These are phyloP conservation scores for Prorocentrum cordatum DNA, from an alignment of 169 alveolate species.

Conservation along the genomic window DNA sequence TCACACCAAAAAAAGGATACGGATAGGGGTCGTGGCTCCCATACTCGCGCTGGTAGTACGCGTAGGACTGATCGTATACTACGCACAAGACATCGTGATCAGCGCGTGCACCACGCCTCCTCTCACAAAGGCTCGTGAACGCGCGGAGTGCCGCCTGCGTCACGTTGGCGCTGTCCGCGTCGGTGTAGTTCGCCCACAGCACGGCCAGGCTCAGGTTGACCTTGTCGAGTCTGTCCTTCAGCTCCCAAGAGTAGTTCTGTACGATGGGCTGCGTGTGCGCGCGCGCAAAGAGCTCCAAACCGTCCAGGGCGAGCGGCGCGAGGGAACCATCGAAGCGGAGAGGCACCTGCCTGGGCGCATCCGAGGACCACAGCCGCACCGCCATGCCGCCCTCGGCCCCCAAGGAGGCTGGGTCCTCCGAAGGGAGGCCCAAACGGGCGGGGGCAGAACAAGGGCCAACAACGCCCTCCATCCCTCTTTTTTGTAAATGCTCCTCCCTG, in stretches of 20 bases:
- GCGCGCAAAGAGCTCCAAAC: constrained; percentile 34
- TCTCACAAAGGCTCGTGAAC: neutral
- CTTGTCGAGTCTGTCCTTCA: too few species aligned
- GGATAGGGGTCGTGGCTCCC: constrained; percentile 62
- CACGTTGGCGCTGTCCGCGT: neutral
- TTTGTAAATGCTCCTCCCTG: too few species aligned
- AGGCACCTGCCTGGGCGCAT: too few species aligned
- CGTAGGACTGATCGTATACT: constrained; percentile 13
- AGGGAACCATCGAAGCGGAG: too few species aligned
- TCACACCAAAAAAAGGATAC: constrained; percentile 44
- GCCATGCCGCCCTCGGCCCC: too few species aligned
- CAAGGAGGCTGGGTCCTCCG: too few species aligned
- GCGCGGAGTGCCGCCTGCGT: neutral
- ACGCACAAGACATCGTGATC: constrained; percentile 4
- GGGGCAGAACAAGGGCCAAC: too few species aligned
- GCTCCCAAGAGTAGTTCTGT: constrained; percentile 62
- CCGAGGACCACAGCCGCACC: too few species aligned
- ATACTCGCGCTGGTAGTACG: constrained; percentile 63
- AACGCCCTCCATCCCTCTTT: too few species aligned
- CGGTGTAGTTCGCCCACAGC: constrained; percentile 38
- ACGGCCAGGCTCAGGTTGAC: constrained; percentile 35
- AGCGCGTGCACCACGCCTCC: constrained; percentile 25
- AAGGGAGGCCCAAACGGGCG: too few species aligned
- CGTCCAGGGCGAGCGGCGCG: too few species aligned
- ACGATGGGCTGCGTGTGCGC: constrained; percentile 33